Conservation (phyloP, 768 basidiomycete genomes). For the Gloeopeniophorella convolvens region DNA sequence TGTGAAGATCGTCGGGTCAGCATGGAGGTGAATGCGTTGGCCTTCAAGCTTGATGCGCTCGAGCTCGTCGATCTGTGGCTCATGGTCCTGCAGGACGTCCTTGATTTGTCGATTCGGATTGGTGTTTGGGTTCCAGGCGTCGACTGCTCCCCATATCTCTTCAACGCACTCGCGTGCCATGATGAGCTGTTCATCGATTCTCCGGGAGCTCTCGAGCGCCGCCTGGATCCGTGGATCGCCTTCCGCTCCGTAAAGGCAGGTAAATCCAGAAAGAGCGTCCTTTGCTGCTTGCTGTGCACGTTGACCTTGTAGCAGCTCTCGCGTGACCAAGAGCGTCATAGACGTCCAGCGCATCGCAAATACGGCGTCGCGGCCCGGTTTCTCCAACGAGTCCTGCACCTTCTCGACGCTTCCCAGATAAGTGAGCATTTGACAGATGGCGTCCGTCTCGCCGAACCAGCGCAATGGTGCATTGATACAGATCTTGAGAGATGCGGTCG, state of each 20-base stretch:
- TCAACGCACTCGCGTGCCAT: neutral
- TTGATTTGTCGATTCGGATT: no score
- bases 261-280: neutral
- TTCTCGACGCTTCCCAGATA: conserved; percentile 5
- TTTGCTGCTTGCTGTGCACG: neutral
- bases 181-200: neutral
- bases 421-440: conserved; percentile 2
- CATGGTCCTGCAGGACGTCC: neutral
- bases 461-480: conserved; percentile 2
- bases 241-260: neutral
- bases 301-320: neutral
- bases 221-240: neutral
- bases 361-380: conserved; percentile 1
- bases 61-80: neutral
- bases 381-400: neutral
- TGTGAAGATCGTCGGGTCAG: neutral
- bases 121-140: neutral
- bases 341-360: conserved; percentile 16
- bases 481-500: conserved; percentile 5
- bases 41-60: neutral
- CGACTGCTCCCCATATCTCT: neutral
- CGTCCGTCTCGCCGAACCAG: conserved; percentile 3
- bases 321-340: conserved; percentile 8
- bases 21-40: no score
- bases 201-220: neutral